Evolutionary conservation across 164 flowering plant genomes (phyloP), one percentile per base, ranked within the genome.

Genomic region (Magnolia changhungtana): DNA sequence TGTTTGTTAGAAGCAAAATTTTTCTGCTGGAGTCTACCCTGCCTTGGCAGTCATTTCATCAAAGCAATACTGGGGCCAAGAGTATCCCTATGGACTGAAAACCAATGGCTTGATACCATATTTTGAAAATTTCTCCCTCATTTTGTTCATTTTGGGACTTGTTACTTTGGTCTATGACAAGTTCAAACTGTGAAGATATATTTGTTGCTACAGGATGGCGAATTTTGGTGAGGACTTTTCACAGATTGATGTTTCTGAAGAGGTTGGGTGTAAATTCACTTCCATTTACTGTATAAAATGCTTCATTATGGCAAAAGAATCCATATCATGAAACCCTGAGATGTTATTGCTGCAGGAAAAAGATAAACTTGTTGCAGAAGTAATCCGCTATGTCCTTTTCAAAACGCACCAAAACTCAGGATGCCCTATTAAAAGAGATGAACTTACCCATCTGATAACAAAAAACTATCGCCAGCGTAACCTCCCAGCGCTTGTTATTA

Each of bases 381-480:
- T 93, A 20, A 83, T 92, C 58, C 95, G 98, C 51, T 90, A 89
- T 76, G 82, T 94, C 21, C 90, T 94, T n/a, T 96, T 96, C 72
- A 96, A 92, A 74, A 86, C 84, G 27, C 92, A 92, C 69, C 98
- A 96, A 67, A 91, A 51, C 67, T 86, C 88, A 2, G 97, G 99
- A 10, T 91, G 97, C 80, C 99, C 98, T 4, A 91, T 96, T 24
- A 94, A 90, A 80, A 90, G 99, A 72, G 98, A 96, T 0, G 99
- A 96, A 71, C 91, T 96, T 50, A 87, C 92, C 68, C 93, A 88
- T 55, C 63, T 96, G 31, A 79, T 96, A 19, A 91, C 99, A 8
- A 93, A 88, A 74, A 93, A 88, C 72, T 94, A 96, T 77, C 83
- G 83, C 31, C 94, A 96, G 80, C 82, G 96, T 21, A 45, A 78